Conservation (phyloP, 148 eudicot species). For the Amaranthus hypochondriacus region DNA sequence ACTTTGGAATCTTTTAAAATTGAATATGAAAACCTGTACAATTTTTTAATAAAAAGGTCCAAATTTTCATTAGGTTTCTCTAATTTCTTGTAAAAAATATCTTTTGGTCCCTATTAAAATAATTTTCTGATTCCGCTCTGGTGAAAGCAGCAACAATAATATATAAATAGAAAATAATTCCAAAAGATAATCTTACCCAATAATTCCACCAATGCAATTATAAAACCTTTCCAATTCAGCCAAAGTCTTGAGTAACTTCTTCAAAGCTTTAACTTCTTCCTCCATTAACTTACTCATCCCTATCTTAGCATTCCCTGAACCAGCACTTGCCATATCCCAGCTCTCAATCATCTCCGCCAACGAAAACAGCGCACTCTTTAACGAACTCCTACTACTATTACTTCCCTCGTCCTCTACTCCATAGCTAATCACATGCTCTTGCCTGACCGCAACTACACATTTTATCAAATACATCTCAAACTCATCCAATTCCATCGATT, state of each 20-base stretch:
- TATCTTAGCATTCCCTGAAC: constrained; percentile 23
- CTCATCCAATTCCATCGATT: constrained; percentile 32
- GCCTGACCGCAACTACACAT: constrained; percentile 79
- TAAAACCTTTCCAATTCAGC: constrained; percentile 70
- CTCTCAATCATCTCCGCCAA: constrained; percentile 79
- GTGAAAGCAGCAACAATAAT: not conserved
- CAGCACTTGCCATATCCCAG: constrained; percentile 42
- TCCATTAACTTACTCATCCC: constrained; percentile 25
- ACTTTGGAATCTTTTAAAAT: no score
- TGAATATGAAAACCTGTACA: no score
- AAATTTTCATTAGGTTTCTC: no score
- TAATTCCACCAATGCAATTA: constrained; percentile 92
- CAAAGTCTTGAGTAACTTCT: constrained; percentile 49
- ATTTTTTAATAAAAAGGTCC: no score
- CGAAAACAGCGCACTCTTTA: constrained; percentile 62
- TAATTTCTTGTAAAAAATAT: no score
- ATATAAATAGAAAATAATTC: not conserved
- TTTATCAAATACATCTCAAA: constrained; percentile 69
- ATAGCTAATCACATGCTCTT: constrained; percentile 51
- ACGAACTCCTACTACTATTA: constrained; percentile 32
- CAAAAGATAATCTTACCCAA: constrained; percentile 49
- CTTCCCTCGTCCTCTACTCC: constrained; percentile 19
- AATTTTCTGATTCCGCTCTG: no score
- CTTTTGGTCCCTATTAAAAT: no score
- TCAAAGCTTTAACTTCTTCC: constrained; percentile 45